Percentiles rank a stretch among this genome's conserved stretches.
Evolutionary conservation across 2,329 filamentous ascomycete genomes (phyloP).

Genomic region (Phoma sp.): DNA sequence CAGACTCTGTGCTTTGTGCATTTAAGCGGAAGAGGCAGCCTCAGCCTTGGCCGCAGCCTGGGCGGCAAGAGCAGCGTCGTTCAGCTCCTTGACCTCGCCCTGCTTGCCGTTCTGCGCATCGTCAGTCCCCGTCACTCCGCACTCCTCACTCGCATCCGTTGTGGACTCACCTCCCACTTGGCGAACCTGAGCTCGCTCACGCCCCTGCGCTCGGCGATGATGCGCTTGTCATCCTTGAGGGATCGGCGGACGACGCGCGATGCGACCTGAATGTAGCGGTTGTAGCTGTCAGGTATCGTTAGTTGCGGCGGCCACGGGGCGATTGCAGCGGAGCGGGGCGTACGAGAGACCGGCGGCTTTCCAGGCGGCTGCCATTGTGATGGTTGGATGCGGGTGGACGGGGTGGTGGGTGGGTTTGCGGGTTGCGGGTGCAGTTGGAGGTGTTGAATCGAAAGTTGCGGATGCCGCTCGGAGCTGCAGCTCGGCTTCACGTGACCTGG

Average conservation of each 20-base stretch:
- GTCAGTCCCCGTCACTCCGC: conserved; percentile 39
- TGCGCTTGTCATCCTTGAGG: conserved; percentile 92
- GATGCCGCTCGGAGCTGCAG: conserved; percentile 34
- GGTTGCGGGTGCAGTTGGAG: conserved; percentile 36
- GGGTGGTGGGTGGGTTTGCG: conserved; percentile 29
- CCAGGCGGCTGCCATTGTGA: conserved; percentile 96
- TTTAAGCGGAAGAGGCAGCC: conserved; percentile 33
- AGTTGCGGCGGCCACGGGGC: conserved; percentile 33
- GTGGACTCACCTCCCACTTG: conserved; percentile 87
- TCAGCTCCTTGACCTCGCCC: conserved; percentile 79
- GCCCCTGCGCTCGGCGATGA: conserved; percentile 86
- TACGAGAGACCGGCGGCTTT: conserved; percentile 97
- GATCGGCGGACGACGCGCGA: conserved; percentile 94
- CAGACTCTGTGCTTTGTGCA: conserved; percentile 10
- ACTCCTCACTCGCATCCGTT: conserved; percentile 11
- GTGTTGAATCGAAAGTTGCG: conserved; percentile 38
- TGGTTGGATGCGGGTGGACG: conserved; percentile 41
- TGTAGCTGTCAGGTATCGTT: conserved; percentile 74
- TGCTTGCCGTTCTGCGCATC: conserved; percentile 86
- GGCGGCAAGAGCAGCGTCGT: conserved; percentile 57
- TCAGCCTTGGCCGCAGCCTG: conserved; percentile 51
- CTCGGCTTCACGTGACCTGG: conserved; percentile 28
- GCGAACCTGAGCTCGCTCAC: conserved; percentile 88
- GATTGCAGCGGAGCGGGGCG: conserved; percentile 49
- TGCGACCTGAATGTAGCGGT: conserved; percentile 97